phyloP scores from a whole-genome alignment of 495 filamentous ascomycete genomes.

The Penicillium manginii region DNA sequence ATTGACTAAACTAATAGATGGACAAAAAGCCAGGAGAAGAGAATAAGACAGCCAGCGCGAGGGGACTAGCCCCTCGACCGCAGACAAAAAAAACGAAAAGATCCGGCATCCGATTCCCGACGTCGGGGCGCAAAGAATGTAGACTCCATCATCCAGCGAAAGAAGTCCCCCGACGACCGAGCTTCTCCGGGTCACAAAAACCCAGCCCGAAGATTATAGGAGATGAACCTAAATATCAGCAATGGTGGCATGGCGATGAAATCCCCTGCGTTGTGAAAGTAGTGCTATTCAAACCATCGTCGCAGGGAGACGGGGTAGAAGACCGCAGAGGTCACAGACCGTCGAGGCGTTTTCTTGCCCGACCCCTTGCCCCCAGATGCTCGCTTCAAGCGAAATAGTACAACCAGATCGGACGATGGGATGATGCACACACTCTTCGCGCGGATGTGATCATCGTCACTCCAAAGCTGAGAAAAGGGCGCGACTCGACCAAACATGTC shows the following conservation, averaged over 20 bases:
- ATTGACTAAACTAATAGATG: slow-evolving; percentile 21
- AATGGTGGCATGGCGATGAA: slow-evolving; percentile 10
- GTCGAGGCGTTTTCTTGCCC: background rate
- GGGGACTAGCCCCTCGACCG: slow-evolving; percentile 23
- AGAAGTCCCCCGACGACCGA: slow-evolving; percentile 35
- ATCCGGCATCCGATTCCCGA: slow-evolving; percentile 32
- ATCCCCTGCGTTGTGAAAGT: background rate
- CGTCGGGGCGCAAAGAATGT: slow-evolving; percentile 27
- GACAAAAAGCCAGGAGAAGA: slow-evolving; percentile 30
- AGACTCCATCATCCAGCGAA: slow-evolving; percentile 28
- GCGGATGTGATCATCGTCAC: slow-evolving; percentile 9
- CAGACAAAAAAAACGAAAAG: slow-evolving; percentile 22
- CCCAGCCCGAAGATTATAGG: slow-evolving; percentile 52
- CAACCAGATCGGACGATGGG: slow-evolving; percentile 13
- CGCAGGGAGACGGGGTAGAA: slow-evolving; percentile 14
- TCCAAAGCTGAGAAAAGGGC: slow-evolving; percentile 18
- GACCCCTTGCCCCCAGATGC: slow-evolving; percentile 16
- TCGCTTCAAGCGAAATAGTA: slow-evolving; percentile 27
- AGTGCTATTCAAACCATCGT: slow-evolving; percentile 9
- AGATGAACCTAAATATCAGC: slow-evolving; percentile 50
- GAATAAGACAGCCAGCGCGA: slow-evolving; percentile 25
- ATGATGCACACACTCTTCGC: slow-evolving; percentile 1
- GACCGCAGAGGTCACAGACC: slow-evolving; percentile 29
- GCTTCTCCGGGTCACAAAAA: slow-evolving; percentile 41
- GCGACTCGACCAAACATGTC: slow-evolving; percentile 38